Evolutionary conservation across 2,329 filamentous ascomycete species (phyloP).

Genomic region (Cryphonectria carpinicola): DNA sequence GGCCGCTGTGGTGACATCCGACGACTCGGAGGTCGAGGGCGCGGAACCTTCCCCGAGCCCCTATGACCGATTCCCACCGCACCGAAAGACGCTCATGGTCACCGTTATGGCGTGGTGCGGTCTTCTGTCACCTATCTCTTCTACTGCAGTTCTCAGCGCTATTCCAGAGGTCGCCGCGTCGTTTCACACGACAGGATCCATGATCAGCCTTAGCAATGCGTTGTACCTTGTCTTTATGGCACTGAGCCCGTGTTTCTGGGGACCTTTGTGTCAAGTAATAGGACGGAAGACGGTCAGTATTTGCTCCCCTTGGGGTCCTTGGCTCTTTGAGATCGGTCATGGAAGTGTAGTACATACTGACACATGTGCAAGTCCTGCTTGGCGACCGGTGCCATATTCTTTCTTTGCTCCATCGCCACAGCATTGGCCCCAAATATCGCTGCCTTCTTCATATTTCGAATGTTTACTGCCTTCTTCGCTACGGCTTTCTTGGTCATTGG

Average conservation of each 20-base stretch:
- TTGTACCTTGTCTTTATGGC: slow-evolving; percentile 78
- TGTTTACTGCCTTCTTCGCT: slow-evolving; percentile 75
- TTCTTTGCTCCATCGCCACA: slow-evolving; percentile 76
- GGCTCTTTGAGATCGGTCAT: background rate
- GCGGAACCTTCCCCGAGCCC: background rate
- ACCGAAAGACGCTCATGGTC: slow-evolving; percentile 21
- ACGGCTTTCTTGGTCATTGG: slow-evolving; percentile 76
- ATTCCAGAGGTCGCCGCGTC: slow-evolving; percentile 22
- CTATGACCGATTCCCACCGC: slow-evolving; percentile 20
- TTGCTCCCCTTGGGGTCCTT: background rate
- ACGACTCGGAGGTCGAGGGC: slow-evolving; percentile 16
- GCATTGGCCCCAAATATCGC: slow-evolving; percentile 72
- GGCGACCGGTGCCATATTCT: slow-evolving; percentile 49
- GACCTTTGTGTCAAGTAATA: slow-evolving; percentile 70
- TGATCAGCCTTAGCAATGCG: slow-evolving; percentile 24
- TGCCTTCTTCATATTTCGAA: slow-evolving; percentile 74
- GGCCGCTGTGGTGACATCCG: background rate
- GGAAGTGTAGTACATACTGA: slow-evolving; percentile 31
- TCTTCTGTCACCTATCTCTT: slow-evolving; percentile 20
- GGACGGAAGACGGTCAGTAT: slow-evolving; percentile 59
- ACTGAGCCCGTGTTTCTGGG: slow-evolving; percentile 70
- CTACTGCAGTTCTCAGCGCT: slow-evolving; percentile 18
- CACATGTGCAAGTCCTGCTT: slow-evolving; percentile 56
- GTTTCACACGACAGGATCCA: slow-evolving; percentile 18
- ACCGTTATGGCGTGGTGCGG: slow-evolving; percentile 22